These are phyloP conservation scores for Vigna hirtella DNA, from an alignment of 306 rosid species.

Conservation along the genomic window DNA sequence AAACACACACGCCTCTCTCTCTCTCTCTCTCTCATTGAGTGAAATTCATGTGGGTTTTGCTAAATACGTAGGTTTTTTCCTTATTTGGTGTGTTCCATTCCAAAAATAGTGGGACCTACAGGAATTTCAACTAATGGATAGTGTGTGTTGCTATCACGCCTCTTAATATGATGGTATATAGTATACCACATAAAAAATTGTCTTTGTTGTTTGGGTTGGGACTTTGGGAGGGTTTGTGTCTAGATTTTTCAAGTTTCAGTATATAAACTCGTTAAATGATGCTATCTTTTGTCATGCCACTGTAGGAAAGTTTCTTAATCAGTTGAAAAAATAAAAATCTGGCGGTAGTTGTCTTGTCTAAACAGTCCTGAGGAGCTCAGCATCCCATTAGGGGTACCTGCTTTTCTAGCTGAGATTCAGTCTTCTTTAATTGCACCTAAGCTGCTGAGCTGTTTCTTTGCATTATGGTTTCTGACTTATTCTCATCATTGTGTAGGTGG, in stretches of 20 bases:
- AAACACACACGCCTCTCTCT: background rate
- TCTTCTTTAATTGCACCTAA: constrained; percentile 22
- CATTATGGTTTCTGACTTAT: constrained; percentile 34
- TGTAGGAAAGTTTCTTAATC: constrained; percentile 19
- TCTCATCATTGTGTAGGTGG: constrained; percentile 70
- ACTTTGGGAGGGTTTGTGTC: background rate
- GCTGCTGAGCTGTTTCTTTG: constrained; percentile 31
- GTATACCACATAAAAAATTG: background rate
- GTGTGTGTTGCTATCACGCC: background rate
- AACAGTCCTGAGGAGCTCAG: background rate
- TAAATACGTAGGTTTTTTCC: background rate
- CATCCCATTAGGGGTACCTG: constrained; percentile 15
- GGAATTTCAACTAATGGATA: background rate
- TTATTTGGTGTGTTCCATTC: background rate
- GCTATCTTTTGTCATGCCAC: constrained; percentile 21
- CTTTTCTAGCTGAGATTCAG: constrained; percentile 26
- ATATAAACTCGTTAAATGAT: constrained; percentile 11
- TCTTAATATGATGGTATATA: constrained; percentile 3
- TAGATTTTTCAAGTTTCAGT: background rate
- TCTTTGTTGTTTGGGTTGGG: constrained; percentile 1
- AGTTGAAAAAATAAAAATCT: constrained; percentile 5
- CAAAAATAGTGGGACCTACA: background rate
- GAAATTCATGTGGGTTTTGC: background rate
- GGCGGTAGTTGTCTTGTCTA: constrained; percentile 8
- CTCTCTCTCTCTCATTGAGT: background rate